A percentile compares a stretch with the other conserved stretches of the same genome.
Conservation (phyloP, 352 stramenopile species). For the Phytophthora quininea region DNA sequence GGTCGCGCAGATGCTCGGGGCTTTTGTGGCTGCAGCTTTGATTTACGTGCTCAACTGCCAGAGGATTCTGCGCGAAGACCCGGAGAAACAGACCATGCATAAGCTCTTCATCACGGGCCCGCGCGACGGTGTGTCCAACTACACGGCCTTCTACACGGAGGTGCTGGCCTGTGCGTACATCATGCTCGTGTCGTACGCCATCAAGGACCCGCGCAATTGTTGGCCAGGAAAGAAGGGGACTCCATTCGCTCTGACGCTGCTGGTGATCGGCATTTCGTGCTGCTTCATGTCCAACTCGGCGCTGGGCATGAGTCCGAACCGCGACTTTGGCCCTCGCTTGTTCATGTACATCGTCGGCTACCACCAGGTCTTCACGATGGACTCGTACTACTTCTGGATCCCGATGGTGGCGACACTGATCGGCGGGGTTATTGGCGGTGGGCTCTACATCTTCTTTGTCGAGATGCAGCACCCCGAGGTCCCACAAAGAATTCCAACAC, state of each 20-base stretch:
- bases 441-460: slow-evolving; percentile 49
- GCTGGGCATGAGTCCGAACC: slow-evolving; percentile 53
- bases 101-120: slow-evolving; percentile 38
- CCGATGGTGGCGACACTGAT: slow-evolving; percentile 48
- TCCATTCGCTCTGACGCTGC: slow-evolving; percentile 35
- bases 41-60: slow-evolving; percentile 38
- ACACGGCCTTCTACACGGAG: slow-evolving; percentile 40
- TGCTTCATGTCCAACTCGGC: slow-evolving; percentile 47
- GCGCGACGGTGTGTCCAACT: slow-evolving; percentile 24
- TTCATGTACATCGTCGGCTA: slow-evolving; percentile 33
- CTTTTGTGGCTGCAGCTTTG: slow-evolving; percentile 26
- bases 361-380: slow-evolving; percentile 52
- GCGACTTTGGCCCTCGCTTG: slow-evolving; percentile 54
- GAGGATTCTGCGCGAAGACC: slow-evolving; percentile 29
- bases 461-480: slow-evolving; percentile 53
- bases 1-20: slow-evolving; percentile 38
- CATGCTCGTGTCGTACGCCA: slow-evolving; percentile 36
- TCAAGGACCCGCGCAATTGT: slow-evolving; percentile 28
- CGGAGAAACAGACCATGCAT: slow-evolving; percentile 28
- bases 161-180: slow-evolving; percentile 35
- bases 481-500: slow-evolving; percentile 11
- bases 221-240: slow-evolving; percentile 30
- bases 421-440: slow-evolving; percentile 39
- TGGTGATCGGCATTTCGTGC: slow-evolving; percentile 47
- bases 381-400: slow-evolving; percentile 50